Percentiles rank a stretch among this genome's conserved stretches.
Evolutionary conservation across 176 grass and related monocot genomes (phyloP).

Genomic region (Microstegium vimineum): DNA sequence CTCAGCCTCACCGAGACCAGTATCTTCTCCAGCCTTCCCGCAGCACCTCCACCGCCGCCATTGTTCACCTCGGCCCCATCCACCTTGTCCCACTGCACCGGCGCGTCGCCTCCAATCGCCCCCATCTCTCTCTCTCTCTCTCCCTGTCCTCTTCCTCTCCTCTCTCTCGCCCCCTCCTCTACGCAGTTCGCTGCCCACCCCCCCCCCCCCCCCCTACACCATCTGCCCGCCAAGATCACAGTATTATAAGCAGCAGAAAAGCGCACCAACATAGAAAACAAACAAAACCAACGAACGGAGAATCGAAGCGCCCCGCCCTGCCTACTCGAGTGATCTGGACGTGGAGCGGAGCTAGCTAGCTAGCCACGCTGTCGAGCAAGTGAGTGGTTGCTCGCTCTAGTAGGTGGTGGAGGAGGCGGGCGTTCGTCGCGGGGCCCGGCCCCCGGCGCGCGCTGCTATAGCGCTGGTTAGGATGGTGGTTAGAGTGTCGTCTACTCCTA

Average conservation of each 20-base stretch:
- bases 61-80: slow-evolving; percentile 33
- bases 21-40: slow-evolving; percentile 74
- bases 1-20: slow-evolving; percentile 90
- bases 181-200: background rate
- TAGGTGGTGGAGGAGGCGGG: slow-evolving; percentile 37
- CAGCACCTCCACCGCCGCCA: slow-evolving; percentile 10
- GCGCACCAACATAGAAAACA: slow-evolving; percentile 6
- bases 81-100: slow-evolving; percentile 40
- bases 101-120: slow-evolving; percentile 56
- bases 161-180: background rate
- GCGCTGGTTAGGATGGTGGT: slow-evolving; percentile 44
- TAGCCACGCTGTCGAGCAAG: slow-evolving; percentile 15
- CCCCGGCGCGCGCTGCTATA: background rate
- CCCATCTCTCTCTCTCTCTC: slow-evolving; percentile 49
- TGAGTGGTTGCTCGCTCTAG: slow-evolving; percentile 47
- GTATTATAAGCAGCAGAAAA: slow-evolving; percentile 12
- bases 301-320: slow-evolving; percentile 5
- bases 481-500: slow-evolving; percentile 39
- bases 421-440: slow-evolving; percentile 7
- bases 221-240: slow-evolving; percentile 43
- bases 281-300: slow-evolving; percentile 16
- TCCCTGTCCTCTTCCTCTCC: background rate
- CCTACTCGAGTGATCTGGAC: slow-evolving; percentile 21
- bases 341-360: slow-evolving; percentile 4
- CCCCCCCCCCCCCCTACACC: slow-evolving; percentile 4